Conservation (phyloP, 805 yeast genomes). For the Cyberlindnera maclurae region DNA sequence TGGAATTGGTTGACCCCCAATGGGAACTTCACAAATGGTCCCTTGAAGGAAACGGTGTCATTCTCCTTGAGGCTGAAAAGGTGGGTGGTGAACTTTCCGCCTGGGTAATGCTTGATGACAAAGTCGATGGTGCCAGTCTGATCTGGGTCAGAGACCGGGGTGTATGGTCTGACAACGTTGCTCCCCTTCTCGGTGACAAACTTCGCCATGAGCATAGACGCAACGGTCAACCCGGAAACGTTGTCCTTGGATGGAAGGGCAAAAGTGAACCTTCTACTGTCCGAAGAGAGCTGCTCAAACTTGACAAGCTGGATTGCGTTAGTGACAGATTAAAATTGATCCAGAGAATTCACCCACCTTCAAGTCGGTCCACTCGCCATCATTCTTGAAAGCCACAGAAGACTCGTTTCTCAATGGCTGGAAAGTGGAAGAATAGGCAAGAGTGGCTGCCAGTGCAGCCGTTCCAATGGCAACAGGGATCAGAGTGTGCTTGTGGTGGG, state of each 20-base stretch:
- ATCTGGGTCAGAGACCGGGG: conserved; percentile 73
- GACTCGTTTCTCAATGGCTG: conserved; percentile 30
- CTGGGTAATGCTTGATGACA: conserved; percentile 76
- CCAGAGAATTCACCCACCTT: conserved; percentile 23
- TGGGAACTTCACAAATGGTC: conserved; percentile 88
- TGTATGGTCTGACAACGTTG: conserved; percentile 70
- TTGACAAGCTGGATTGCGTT: conserved; percentile 26
- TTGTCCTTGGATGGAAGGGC: conserved; percentile 61
- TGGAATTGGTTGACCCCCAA: conserved; percentile 84
- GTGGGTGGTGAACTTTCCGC: conserved; percentile 79
- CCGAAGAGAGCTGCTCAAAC: conserved; percentile 43
- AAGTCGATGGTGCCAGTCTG: conserved; percentile 71
- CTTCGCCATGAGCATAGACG: conserved; percentile 78
- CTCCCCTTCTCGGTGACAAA: conserved; percentile 76
- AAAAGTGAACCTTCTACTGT: conserved; percentile 65
- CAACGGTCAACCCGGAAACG: conserved; percentile 68
- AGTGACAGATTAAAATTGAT: background rate
- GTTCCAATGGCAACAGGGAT: conserved; percentile 40
- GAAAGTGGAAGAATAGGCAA: conserved; percentile 23
- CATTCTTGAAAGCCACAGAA: conserved; percentile 51
- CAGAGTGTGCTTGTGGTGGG: conserved; percentile 12
- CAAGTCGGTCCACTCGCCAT: conserved; percentile 66
- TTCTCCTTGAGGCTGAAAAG: conserved; percentile 61
- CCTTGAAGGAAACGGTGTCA: conserved; percentile 86
- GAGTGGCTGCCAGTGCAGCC: conserved; percentile 37